Base-by-base conservation (phyloP, 2,329 filamentous ascomycete species). In the Apiospora koreana region DNA sequence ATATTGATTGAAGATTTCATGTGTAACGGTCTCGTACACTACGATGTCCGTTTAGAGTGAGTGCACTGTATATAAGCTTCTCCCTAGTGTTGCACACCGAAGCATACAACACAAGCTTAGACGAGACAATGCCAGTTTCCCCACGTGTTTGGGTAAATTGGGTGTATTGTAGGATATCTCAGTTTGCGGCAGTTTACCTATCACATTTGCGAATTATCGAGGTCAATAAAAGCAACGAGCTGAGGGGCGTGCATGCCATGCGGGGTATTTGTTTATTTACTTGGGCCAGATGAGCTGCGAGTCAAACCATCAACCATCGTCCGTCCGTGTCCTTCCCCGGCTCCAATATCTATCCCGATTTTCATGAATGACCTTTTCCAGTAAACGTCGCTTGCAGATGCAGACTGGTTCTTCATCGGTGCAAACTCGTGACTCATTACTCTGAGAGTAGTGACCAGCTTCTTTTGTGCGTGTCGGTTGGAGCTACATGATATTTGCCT, bases 261-360 rank as follows among this genome's bases (percentile, higher is more conserved):
- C 54, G 54, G 54, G 54, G 54, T 62, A 62, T 38, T 62, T 62
- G 28, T 38, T 62, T 62, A 18, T 38, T 38, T 62, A 62, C 54
- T 38, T 62, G 54, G 31, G 38, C 18, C 28, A 35, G 54, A 62
- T n/a, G 21, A n/a, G 54, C 31, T 23, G 54, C 54, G 14, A 18
- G 9, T 58, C 50, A 35, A 58, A 62, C 54, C 18, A 9, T n/a
- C 35, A 35, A 35, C 35, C 35, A 35, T 35, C 35, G 35, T 35
- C 35, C 35, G 35, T 3, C 35, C 35, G 35, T 3, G 31, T n/a
- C 54, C 38, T 38, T 23, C n/a, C 3, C 21, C 10, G 31, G 8
- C 31, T 5, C n/a, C 54, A 35, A 35, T 14, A 62, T 62, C 16
- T 62, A n/a, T 2, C 2, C 8, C 35, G 18, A 9, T 58, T 31